phyloP scores from a whole-genome alignment of 108 stramenopile species.

The Nannochloropsis salina region DNA sequence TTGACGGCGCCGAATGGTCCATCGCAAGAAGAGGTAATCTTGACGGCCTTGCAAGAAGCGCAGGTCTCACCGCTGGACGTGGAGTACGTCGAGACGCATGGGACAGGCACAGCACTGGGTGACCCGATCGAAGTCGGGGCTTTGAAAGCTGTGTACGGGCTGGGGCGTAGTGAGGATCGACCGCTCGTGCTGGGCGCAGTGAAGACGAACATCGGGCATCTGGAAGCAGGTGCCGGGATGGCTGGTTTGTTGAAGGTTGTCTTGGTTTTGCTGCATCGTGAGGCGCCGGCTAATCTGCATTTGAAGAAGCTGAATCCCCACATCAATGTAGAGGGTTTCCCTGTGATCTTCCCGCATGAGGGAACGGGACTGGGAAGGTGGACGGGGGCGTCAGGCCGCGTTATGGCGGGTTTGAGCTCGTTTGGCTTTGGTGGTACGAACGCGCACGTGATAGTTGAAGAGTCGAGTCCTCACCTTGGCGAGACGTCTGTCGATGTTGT shows the following conservation, averaged over 20 bases:
- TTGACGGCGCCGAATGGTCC: conserved; percentile 56
- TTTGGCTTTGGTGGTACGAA: conserved; percentile 57
- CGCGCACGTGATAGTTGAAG: conserved; percentile 42
- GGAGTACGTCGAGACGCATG: conserved; percentile 55
- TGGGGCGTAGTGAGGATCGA: conserved; percentile 21
- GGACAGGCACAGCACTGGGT: conserved; percentile 56
- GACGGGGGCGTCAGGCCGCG: conserved; percentile 18
- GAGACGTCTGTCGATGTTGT: conserved; percentile 22
- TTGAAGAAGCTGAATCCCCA: conserved; percentile 42
- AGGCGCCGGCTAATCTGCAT: conserved; percentile 50
- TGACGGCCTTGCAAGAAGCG: conserved; percentile 35
- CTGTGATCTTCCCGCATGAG: conserved; percentile 26
- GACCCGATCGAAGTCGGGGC: conserved; percentile 55
- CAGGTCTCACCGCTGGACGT: conserved; percentile 33
- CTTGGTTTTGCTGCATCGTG: conserved; percentile 39
- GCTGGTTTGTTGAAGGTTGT: conserved; percentile 51
- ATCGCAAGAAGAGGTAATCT: conserved; percentile 39
- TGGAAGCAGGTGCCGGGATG: conserved; percentile 54
- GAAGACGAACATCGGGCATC: conserved; percentile 56
- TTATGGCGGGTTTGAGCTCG: conserved; percentile 51
- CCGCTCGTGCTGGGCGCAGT: conserved; percentile 54
- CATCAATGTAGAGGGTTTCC: conserved; percentile 34
- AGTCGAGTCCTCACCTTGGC: conserved; percentile 15
- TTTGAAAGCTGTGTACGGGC: conserved; percentile 43
- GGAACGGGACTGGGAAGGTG: background rate